phyloP scores from a whole-genome alignment of 441 rosid genomes.

The Daphne laureola region DNA sequence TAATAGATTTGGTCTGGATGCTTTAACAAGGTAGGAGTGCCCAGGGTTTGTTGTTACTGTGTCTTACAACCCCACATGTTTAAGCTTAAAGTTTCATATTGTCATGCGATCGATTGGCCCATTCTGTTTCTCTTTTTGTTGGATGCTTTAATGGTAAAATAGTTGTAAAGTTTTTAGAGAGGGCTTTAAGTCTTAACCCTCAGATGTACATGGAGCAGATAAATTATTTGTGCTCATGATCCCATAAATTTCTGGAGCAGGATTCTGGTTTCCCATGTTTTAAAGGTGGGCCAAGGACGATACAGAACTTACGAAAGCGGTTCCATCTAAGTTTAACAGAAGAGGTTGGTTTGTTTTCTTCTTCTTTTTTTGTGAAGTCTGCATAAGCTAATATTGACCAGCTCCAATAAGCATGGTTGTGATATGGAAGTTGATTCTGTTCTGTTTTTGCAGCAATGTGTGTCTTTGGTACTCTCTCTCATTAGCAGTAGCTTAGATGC shows the following conservation, averaged over 20 bases:
- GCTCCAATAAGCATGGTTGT: conserved; percentile 12
- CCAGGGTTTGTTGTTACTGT: no score
- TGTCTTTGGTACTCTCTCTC: conserved; percentile 87
- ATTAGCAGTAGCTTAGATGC: conserved; percentile 98
- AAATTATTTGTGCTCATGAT: neutral
- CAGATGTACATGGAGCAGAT: no score
- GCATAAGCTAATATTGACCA: neutral
- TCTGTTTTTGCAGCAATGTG: conserved; percentile 67
- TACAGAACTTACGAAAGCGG: conserved; percentile 83
- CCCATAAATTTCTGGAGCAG: conserved; percentile 29
- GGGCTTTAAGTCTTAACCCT: no score
- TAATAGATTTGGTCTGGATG: no score
- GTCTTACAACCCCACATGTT: no score
- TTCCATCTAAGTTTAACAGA: conserved; percentile 88
- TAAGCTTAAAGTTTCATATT: no score
- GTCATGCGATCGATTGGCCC: no score
- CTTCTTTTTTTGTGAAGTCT: conserved; percentile 6
- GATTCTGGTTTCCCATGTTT: conserved; percentile 97
- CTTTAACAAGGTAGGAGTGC: no score
- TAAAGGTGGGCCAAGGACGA: conserved; percentile 88
- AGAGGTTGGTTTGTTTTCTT: conserved; percentile 49
- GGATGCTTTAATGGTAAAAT: no score
- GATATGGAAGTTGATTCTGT: conserved; percentile 14
- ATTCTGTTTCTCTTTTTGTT: no score
- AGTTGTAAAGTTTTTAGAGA: no score